Base-by-base conservation (phyloP, 2,329 filamentous ascomycete genomes). In the Septoria petroselini region DNA sequence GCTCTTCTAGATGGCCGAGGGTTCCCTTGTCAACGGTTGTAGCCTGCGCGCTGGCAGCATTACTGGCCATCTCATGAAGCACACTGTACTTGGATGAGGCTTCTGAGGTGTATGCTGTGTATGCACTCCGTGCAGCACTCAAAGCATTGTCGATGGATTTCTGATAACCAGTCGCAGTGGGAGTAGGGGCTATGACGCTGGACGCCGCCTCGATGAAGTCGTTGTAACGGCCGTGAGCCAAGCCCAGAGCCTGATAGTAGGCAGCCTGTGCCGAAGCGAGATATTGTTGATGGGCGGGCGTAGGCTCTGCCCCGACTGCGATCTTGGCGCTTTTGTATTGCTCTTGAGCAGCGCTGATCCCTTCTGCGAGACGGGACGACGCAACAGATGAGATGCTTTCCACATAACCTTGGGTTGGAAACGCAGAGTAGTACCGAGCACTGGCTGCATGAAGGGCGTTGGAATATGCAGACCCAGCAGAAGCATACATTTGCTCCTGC, bases 171-270 rank as follows among this genome's bases (percentile, higher is more conserved):
- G 61, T 57, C 4, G 53, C 47, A 81, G 84, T 21, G 79, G 82
- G 68, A 88, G 91, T 71, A 5, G 81, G 81, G 48, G 81, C 84
- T 33, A 88, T 73, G 15, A 83, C 86, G 29, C 79, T 82, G 7
- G 85, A 88, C 6, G 86, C 88, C 3, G 84, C 82, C 9, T 76
- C 76, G 2, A 93, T 58, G 62, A 93, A 91, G 41, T 84, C 84
- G 4, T 84, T 82, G 67, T 93, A 93, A 30, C 84, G 81, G 35
- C 83, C 87, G 62, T 94, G 85, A 1, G 89, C 88, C 37, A 88
- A 68, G 21, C 88, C 88, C 18, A 93, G 69, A 8, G 84, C 87
- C 56, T 88, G 85, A 60, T 89, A 91, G 68, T 91, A 91, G 50
- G 85, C 72, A 76, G 83, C 65, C 75, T 81, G 65, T 72, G 80